These are phyloP conservation scores for Fusarium metavorans DNA, from an alignment of 2,329 filamentous ascomycete genomes.

Conservation along the genomic window DNA sequence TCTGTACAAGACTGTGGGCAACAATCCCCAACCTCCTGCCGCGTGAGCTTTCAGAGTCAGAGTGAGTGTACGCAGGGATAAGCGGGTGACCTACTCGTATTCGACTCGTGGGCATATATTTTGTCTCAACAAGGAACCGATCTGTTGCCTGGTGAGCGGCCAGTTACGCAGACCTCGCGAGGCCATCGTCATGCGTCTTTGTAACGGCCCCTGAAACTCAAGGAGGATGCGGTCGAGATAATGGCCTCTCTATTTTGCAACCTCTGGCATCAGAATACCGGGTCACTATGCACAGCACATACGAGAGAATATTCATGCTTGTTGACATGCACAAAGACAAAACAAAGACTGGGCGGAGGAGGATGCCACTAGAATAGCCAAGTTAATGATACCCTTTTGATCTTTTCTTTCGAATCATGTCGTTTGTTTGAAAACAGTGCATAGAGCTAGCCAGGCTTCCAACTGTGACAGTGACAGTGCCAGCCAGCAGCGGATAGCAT, in stretches of 20 bases:
- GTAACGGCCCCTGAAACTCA: not conserved
- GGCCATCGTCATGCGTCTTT: not conserved
- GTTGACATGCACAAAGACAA: not conserved
- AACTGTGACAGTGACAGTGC: not conserved
- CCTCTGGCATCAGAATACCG: not conserved
- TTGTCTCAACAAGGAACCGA: not conserved
- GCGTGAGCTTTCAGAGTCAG: slow-evolving; percentile 32
- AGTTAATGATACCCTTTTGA: not conserved
- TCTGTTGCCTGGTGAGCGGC: not conserved
- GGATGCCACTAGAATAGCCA: not conserved
- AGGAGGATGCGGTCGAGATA: not conserved
- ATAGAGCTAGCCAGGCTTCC: not conserved
- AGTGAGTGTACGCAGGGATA: not conserved
- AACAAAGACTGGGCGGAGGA: not conserved
- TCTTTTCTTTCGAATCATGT: not conserved
- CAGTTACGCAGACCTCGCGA: not conserved
- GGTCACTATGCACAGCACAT: not conserved
- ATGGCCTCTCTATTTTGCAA: not conserved
- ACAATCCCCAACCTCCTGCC: slow-evolving; percentile 58
- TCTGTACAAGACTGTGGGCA: slow-evolving; percentile 73
- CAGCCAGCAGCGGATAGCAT: not conserved
- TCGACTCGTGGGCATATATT: not conserved
- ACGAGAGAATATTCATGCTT: not conserved
- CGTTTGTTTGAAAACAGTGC: not conserved
- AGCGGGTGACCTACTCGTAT: not conserved